These are phyloP conservation scores for Aspergillus ellipticus DNA, from an alignment of 495 filamentous ascomycete species.

Conservation along the genomic window DNA sequence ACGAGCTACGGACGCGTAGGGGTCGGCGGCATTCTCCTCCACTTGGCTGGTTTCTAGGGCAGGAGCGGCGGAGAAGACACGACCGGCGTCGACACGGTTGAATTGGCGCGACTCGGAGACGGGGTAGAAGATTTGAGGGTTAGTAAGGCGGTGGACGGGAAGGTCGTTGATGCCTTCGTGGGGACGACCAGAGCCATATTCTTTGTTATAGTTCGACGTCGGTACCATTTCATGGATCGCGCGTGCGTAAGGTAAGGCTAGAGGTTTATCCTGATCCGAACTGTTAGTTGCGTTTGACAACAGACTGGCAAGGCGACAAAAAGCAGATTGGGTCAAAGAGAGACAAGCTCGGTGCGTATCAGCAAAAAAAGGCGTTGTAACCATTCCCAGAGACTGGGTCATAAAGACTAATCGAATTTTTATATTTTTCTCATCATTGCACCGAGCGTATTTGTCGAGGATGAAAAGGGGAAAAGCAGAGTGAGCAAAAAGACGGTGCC, in stretches of 20 bases:
- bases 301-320: not conserved
- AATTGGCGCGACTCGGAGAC: slow-evolving; percentile 86
- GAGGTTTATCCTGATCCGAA: slow-evolving; percentile 61
- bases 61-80: slow-evolving; percentile 64
- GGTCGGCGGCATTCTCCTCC: slow-evolving; percentile 23
- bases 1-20: slow-evolving; percentile 24
- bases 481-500: slow-evolving; percentile 22
- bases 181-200: slow-evolving; percentile 25
- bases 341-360: slow-evolving; percentile 17
- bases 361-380: slow-evolving; percentile 55
- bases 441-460: slow-evolving; percentile 7
- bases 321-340: slow-evolving; percentile 4
- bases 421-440: slow-evolving; percentile 66
- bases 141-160: slow-evolving; percentile 72
- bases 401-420: slow-evolving; percentile 99
- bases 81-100: slow-evolving; percentile 83
- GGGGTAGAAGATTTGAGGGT: slow-evolving; percentile 84
- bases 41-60: slow-evolving; percentile 25
- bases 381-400: slow-evolving; percentile 65
- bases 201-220: slow-evolving; percentile 31
- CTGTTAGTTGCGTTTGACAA: slow-evolving; percentile 7
- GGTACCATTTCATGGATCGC: slow-evolving; percentile 82
- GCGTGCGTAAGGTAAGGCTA: slow-evolving; percentile 71
- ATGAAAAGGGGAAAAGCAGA: slow-evolving; percentile 20
- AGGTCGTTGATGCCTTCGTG: slow-evolving; percentile 94